These are phyloP conservation scores for Rhodosorus marinus DNA, from an alignment of 23 red algal species.

Conservation along the genomic window DNA sequence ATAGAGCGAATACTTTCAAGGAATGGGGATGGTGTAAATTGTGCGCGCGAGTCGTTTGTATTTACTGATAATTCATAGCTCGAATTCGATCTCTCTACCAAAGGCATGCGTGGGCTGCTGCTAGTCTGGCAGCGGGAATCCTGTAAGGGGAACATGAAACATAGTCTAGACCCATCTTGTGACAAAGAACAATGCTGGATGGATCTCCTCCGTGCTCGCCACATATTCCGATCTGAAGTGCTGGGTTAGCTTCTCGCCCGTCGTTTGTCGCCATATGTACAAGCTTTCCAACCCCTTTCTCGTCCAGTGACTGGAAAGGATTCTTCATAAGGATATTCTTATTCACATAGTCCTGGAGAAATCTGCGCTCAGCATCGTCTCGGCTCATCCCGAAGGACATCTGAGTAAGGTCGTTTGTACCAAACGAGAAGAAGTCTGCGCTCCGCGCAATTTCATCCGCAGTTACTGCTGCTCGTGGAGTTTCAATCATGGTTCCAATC, in stretches of 20 bases:
- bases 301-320: constrained; percentile 24
- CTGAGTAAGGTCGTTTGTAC: constrained; percentile 35
- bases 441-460: constrained; percentile 25
- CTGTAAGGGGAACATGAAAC: constrained; percentile 32
- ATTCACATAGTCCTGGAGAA: constrained; percentile 18
- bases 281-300: constrained; percentile 24
- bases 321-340: constrained; percentile 9
- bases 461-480: constrained; percentile 14
- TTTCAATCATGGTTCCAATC: constrained; percentile 33
- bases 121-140: constrained; percentile 16
- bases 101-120: constrained; percentile 21
- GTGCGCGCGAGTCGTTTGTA: too few species aligned
- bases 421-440: constrained; percentile 29
- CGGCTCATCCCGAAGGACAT: constrained; percentile 20
- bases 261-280: constrained; percentile 16
- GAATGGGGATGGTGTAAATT: too few species aligned
- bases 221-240: constrained; percentile 16
- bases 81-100: too few species aligned
- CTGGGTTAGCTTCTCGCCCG: constrained; percentile 10
- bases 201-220: constrained; percentile 32
- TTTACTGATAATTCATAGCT: too few species aligned
- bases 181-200: constrained; percentile 15
- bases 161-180: constrained; percentile 11
- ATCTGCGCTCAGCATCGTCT: constrained; percentile 32
- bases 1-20: too few species aligned